These are phyloP conservation scores for Leishmania tarentolae DNA, from an alignment of 208 protist species.

Conservation along the genomic window DNA sequence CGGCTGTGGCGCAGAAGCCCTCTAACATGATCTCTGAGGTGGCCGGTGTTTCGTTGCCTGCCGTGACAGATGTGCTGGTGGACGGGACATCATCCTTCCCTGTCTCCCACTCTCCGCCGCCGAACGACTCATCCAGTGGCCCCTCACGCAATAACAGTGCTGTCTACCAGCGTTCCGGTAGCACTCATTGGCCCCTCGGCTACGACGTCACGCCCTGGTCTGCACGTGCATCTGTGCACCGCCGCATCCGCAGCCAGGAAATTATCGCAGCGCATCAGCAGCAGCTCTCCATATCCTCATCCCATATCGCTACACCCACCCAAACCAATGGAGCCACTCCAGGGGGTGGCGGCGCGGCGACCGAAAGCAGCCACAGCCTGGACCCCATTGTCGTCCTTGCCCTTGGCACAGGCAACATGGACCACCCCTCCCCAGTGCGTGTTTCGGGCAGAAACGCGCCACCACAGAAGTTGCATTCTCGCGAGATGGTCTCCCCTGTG, in stretches of 20 bases:
- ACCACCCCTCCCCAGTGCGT: neutral
- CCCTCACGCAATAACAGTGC: conserved; percentile 28
- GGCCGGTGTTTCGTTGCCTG: conserved; percentile 1
- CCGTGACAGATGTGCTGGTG: neutral
- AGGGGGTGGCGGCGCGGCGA: neutral
- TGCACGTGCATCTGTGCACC: conserved; percentile 31
- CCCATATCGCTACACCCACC: conserved; percentile 12
- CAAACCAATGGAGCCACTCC: neutral
- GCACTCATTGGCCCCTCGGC: conserved; percentile 38
- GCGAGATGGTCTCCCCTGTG: neutral
- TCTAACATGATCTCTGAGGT: neutral
- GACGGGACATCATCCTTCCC: conserved; percentile 12
- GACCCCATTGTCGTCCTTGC: neutral
- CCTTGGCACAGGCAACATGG: conserved; percentile 5
- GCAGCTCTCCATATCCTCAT: conserved; percentile 9
- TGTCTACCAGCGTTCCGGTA: conserved; percentile 16
- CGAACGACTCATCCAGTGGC: conserved; percentile 11
- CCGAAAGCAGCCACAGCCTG: conserved; percentile 6
- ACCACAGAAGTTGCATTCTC: neutral
- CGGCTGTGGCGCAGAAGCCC: conserved; percentile 5
- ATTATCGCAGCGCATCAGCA: conserved; percentile 22
- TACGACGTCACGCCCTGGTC: conserved; percentile 50
- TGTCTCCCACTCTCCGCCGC: conserved; percentile 8
- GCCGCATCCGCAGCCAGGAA: conserved; percentile 43
- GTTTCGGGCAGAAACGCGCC: neutral